A percentile compares a stretch with the other conserved stretches of the same genome.
Conservation (phyloP, 2,329 filamentous ascomycete genomes). For the Trichoderma atrobrunneum region DNA sequence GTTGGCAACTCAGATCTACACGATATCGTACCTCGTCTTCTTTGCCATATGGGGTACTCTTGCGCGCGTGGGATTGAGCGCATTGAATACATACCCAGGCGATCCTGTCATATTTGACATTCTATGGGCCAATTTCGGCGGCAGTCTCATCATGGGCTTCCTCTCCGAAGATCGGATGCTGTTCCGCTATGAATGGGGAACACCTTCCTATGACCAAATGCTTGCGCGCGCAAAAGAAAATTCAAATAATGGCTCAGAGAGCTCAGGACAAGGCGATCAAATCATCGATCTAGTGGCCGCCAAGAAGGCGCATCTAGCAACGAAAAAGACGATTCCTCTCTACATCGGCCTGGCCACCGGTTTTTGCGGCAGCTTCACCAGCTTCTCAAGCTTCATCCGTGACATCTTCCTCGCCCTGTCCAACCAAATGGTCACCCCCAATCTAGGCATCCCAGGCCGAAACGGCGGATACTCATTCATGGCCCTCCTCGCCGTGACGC, state of each 20-base stretch:
- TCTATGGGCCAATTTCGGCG: slow-evolving; percentile 84
- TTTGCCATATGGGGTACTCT: slow-evolving; percentile 85
- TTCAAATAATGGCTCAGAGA: slow-evolving; percentile 29
- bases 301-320: slow-evolving; percentile 57
- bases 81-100: slow-evolving; percentile 74
- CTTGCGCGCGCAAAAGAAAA: slow-evolving; percentile 33
- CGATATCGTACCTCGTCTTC: slow-evolving; percentile 76
- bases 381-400: slow-evolving; percentile 81
- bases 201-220: slow-evolving; percentile 37
- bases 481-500: slow-evolving; percentile 72
- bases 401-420: slow-evolving; percentile 77
- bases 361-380: slow-evolving; percentile 87
- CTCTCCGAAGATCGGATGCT: slow-evolving; percentile 73
- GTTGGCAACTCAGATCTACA: slow-evolving; percentile 61
- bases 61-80: slow-evolving; percentile 75
- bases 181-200: slow-evolving; percentile 67
- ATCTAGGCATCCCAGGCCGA: slow-evolving; percentile 43
- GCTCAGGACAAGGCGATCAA: slow-evolving; percentile 21
- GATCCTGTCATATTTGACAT: slow-evolving; percentile 71
- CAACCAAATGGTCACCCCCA: slow-evolving; percentile 59
- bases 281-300: slow-evolving; percentile 41
- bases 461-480: slow-evolving; percentile 79
- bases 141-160: slow-evolving; percentile 82
- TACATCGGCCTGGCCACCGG: slow-evolving; percentile 85
- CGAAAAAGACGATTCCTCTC: slow-evolving; percentile 83